Base-by-base conservation (phyloP, 1,139 yeast species). In the Pichia sp. region DNA sequence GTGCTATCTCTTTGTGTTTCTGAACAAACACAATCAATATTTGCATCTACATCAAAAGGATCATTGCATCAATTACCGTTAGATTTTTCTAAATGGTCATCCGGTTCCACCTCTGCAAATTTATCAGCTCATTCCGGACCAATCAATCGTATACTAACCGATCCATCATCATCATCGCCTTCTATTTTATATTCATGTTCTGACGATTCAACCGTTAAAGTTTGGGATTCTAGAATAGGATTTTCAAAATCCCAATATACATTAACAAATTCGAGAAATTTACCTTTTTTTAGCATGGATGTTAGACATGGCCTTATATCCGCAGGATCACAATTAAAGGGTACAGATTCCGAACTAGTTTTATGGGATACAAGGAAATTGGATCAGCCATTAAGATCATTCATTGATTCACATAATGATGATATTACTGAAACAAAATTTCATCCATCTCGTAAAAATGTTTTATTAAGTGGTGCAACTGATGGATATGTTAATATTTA, bases 401-500 rank as follows among this genome's bases (percentile, higher is more conserved):
- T 83, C 55, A 69, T 80, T 11, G 97, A 92, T 60, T 83, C 95
- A 0, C 99, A 92, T 60, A 90, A 86, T 58, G 99, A 92, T 61
- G 98, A 92, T 63, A 80, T 92, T 35, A 92, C 97, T 0, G 81
- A 73, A 43, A 67, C 90, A 35, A 70, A 77, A 54, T 90, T 89
- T 67, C 96, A 92, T 60, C 95, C 95, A 4, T 66, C 77, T 0
- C 70, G 74, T 40, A 61, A 67, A 4, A 67, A 77, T 40, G 72
- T 82, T 42, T 64, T 92, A 41, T 67, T 90, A 65, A 83, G 96
- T 41, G 99, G 97, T 0, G 81, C 96, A 2, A 89, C 96, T 0
- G 99, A 92, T 61, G 98, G 97, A 0, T 83, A 85, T 51, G 87
- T 89, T 12, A 92, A 87, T 56, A 62, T 92, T 6, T 89, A 87